Conservation (phyloP, 1,139 yeast genomes). For the Debaryomycetaceae sp. region DNA sequence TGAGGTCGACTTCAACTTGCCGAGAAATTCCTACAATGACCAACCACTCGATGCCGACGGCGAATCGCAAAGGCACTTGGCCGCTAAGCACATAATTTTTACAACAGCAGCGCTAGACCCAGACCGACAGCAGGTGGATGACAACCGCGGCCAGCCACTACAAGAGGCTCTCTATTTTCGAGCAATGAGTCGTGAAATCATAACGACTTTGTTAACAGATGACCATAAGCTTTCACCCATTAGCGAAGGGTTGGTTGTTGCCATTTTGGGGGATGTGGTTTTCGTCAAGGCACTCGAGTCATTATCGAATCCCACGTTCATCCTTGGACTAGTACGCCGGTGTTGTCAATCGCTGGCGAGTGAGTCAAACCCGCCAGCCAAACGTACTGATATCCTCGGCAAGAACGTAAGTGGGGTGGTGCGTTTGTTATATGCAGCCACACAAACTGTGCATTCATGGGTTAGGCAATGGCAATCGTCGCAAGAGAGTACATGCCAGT, state of each 20-base stretch:
- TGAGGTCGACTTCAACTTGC: no score
- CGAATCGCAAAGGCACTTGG: no score
- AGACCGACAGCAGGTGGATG: slow-evolving; percentile 13
- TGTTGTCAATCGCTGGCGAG: background rate
- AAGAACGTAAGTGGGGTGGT: background rate
- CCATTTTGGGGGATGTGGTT: slow-evolving; percentile 33
- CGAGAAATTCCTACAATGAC: no score
- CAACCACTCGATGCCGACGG: no score
- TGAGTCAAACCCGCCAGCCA: background rate
- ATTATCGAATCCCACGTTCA: slow-evolving; percentile 28
- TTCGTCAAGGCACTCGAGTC: slow-evolving; percentile 24
- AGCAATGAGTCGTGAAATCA: slow-evolving; percentile 21
- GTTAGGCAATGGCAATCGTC: no score
- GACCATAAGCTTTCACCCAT: slow-evolving; percentile 22
- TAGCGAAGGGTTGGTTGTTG: slow-evolving; percentile 22
- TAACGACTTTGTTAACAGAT: slow-evolving; percentile 22
- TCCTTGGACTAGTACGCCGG: slow-evolving; percentile 15
- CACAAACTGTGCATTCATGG: no score
- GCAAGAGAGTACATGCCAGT: background rate
- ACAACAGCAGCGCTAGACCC: no score
- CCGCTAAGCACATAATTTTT: no score
- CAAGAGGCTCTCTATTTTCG: slow-evolving; percentile 17
- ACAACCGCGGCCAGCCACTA: slow-evolving; percentile 12
- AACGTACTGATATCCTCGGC: background rate
- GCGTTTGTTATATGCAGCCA: no score